Evolutionary conservation across 2,329 filamentous ascomycete genomes (phyloP).

Genomic region (Sclerotinia borealis): DNA sequence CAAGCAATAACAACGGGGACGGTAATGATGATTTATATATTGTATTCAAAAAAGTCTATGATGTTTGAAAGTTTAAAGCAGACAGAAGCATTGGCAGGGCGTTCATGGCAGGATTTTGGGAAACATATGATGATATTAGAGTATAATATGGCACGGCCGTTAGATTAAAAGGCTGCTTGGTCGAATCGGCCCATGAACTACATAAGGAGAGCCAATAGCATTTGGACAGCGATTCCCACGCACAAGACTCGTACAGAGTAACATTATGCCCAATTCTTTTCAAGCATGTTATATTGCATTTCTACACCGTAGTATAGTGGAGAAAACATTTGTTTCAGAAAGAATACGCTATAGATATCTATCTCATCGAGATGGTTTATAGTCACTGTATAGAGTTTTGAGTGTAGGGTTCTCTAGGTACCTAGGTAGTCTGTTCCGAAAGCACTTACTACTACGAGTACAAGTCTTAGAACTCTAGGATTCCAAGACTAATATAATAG

Average conservation of each 20-base stretch:
- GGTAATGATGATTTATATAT: neutral
- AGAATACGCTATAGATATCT: too few relatives aligned
- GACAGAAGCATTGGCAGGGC: slow-evolving; percentile 15
- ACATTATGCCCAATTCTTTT: neutral
- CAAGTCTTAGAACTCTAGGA: too few relatives aligned
- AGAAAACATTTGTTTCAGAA: too few relatives aligned
- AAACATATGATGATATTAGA: slow-evolving; percentile 7
- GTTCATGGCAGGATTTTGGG: slow-evolving; percentile 7
- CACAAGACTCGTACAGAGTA: neutral
- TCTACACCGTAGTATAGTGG: too few relatives aligned
- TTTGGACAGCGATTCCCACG: neutral
- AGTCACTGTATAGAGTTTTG: too few relatives aligned
- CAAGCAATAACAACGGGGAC: neutral
- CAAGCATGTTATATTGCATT: neutral
- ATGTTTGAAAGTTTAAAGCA: slow-evolving; percentile 11
- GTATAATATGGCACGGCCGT: slow-evolving; percentile 8
- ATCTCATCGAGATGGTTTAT: too few relatives aligned
- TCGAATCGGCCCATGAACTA: slow-evolving; percentile 5
- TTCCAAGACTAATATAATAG: too few relatives aligned
- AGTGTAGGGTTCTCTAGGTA: too few relatives aligned
- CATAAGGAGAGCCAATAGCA: slow-evolving; percentile 5
- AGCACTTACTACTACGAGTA: too few relatives aligned
- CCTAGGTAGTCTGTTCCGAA: too few relatives aligned
- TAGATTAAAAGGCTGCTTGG: neutral
- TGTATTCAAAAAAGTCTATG: slow-evolving; percentile 12